Conservation (phyloP, 495 filamentous ascomycete species). For the Jackrogersella multiformis region DNA sequence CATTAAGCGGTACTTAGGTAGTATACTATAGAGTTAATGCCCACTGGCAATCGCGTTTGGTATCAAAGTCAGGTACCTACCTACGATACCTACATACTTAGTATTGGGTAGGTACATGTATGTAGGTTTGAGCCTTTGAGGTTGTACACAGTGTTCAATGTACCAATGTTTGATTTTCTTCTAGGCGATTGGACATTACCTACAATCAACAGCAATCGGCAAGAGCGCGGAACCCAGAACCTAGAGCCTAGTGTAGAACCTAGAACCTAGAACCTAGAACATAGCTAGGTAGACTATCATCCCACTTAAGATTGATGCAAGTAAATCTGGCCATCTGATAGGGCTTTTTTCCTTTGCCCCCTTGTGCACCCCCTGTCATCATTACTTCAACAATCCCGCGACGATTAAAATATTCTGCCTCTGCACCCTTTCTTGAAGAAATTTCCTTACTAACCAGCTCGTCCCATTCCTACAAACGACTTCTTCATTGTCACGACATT, state of each 20-base stretch:
- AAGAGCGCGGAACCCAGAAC: slow-evolving; percentile 18
- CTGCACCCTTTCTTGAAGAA: slow-evolving; percentile 23
- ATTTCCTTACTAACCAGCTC: slow-evolving; percentile 26
- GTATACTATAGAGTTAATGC: too few relatives aligned
- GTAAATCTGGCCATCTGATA: slow-evolving; percentile 38
- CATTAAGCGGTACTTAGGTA: too few relatives aligned
- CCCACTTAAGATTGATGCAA: slow-evolving; percentile 32
- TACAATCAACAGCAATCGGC: slow-evolving; percentile 30
- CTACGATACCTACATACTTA: too few relatives aligned
- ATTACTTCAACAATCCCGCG: slow-evolving; percentile 24
- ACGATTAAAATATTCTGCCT: slow-evolving; percentile 34
- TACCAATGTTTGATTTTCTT: background rate
- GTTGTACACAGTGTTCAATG: slow-evolving; percentile 24
- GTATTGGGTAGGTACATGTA: too few relatives aligned
- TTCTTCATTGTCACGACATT: slow-evolving; percentile 19
- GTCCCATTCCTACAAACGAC: slow-evolving; percentile 3
- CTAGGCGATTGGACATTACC: background rate
- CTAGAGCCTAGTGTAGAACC: slow-evolving; percentile 5
- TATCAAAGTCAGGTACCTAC: slow-evolving; percentile 13
- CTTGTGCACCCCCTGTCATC: slow-evolving; percentile 23
- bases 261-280: background rate
- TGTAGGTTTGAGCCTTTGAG: too few relatives aligned
- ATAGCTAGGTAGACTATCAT: too few relatives aligned
- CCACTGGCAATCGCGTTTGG: slow-evolving; percentile 1
- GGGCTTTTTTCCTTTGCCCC: slow-evolving; percentile 27